Conservation (phyloP, 176 grass and related monocot species). For the Alloteropsis semialata region DNA sequence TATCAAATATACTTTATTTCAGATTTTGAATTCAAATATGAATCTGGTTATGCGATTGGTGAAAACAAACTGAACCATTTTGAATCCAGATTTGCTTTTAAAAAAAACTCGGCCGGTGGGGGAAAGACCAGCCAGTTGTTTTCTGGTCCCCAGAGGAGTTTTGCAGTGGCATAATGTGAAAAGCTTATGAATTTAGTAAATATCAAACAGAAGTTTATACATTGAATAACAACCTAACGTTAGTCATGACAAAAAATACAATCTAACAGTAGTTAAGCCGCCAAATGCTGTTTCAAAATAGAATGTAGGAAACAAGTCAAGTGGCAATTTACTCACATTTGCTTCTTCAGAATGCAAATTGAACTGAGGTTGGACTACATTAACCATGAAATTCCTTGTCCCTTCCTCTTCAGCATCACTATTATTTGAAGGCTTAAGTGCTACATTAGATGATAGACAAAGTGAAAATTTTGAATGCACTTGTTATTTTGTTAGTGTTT, state of each 20-base stretch:
- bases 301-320: constrained; percentile 13
- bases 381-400: constrained; percentile 87
- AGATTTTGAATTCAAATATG: background rate
- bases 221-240: too few species aligned
- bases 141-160: background rate
- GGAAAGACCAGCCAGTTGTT: background rate
- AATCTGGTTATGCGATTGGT: background rate
- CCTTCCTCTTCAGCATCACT: constrained; percentile 79
- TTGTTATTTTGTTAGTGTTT: constrained; percentile 9
- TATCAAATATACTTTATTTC: constrained; percentile 14
- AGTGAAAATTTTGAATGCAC: constrained; percentile 19
- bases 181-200: constrained; percentile 14
- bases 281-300: constrained; percentile 17
- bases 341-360: constrained; percentile 99
- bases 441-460: constrained; percentile 43
- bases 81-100: constrained; percentile 2
- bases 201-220: background rate
- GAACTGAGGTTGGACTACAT: constrained; percentile 92
- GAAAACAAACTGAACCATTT: constrained; percentile 10
- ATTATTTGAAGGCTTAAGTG: constrained; percentile 48
- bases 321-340: constrained; percentile 68
- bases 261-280: constrained; percentile 21
- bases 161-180: background rate
- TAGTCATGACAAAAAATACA: too few species aligned
- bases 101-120: too few species aligned